A percentile compares a stretch with the other conserved stretches of the same genome.
Evolutionary conservation across 2,329 filamentous ascomycete species (phyloP).

Genomic region (Ophiostoma australiae): DNA sequence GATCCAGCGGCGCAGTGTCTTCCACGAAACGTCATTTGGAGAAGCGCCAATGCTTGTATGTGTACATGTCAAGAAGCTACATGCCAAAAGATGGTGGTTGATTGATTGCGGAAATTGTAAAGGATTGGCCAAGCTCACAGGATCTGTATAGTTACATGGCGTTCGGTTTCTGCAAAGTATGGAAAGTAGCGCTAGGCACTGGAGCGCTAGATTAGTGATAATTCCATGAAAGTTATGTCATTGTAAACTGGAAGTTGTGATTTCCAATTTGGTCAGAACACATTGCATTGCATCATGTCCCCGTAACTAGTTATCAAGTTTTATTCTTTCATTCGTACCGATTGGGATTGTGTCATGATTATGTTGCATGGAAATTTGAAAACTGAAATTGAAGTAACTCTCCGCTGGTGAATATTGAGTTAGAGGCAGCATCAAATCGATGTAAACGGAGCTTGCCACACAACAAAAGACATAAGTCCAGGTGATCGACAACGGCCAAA

Average conservation of each 20-base stretch:
- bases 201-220: no score
- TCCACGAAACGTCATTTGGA: not conserved
- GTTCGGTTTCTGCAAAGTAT: no score
- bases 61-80: no score
- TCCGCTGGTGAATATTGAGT: no score
- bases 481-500: not conserved
- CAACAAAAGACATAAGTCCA: not conserved
- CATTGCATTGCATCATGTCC: no score
- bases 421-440: not conserved
- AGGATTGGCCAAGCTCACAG: not conserved
- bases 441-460: not conserved
- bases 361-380: not conserved
- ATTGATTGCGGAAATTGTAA: not conserved
- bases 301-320: not conserved
- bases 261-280: no score
- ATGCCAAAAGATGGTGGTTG: no score
- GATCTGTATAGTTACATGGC: not conserved
- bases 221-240: no score
- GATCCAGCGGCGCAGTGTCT: not conserved
- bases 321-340: not conserved
- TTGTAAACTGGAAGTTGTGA: no score
- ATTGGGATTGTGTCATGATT: not conserved
- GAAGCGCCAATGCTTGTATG: no score
- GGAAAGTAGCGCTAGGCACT: no score
- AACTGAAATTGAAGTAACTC: no score